phyloP scores from a whole-genome alignment of 306 rosid species.

The Rosa persica region DNA sequence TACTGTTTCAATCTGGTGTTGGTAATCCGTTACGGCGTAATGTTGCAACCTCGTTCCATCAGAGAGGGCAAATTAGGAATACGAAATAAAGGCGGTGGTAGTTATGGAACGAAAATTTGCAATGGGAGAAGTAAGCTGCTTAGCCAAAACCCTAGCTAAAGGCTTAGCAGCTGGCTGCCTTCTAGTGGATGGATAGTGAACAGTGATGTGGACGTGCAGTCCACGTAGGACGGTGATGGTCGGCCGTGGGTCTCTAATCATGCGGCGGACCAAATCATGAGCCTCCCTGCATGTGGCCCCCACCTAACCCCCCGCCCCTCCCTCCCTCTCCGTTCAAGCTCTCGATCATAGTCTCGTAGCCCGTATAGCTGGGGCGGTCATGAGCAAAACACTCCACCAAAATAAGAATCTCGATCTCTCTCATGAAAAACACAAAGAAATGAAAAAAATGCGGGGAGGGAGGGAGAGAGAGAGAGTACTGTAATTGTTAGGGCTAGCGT shows the following conservation, averaged over 20 bases:
- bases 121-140: neutral
- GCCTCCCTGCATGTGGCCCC: conserved; percentile 38
- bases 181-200: conserved; percentile 9
- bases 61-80: neutral
- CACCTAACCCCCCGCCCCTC: conserved; percentile 17
- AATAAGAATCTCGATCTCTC: neutral
- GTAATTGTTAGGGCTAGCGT: conserved; percentile 42
- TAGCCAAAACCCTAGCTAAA: neutral
- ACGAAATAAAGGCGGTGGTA: neutral
- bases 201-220: conserved; percentile 43
- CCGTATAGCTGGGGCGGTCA: conserved; percentile 26
- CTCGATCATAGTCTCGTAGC: neutral
- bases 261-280: conserved; percentile 66
- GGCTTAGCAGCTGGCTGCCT: neutral
- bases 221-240: conserved; percentile 79
- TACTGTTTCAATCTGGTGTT: neutral
- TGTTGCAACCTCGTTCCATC: neutral
- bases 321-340: conserved; percentile 13
- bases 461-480: conserved; percentile 1
- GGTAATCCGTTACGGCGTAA: neutral
- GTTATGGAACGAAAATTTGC: neutral
- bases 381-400: conserved; percentile 6
- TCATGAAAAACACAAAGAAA: neutral
- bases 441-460: neutral
- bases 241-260: conserved; percentile 65